A percentile compares a stretch with the other conserved stretches of the same genome.
Evolutionary conservation across 2,329 filamentous ascomycete genomes (phyloP).

Genomic region (Stromatinia cepivora): DNA sequence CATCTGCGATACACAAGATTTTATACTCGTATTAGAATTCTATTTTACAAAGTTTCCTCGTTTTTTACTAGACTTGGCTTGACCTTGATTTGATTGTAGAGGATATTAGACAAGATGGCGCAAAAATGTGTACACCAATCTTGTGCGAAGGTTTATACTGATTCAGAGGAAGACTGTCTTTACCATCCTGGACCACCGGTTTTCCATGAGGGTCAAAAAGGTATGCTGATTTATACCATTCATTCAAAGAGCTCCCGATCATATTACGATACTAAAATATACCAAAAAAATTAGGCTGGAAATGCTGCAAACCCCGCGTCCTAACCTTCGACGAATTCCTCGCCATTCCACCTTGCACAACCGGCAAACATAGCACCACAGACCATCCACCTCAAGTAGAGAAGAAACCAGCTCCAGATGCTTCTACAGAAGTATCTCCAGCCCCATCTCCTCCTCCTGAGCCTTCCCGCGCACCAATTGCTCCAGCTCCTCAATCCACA

Average conservation of each 20-base stretch:
- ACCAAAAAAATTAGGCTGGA: slow-evolving; percentile 70
- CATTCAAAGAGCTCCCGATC: background rate
- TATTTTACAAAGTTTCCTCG: background rate
- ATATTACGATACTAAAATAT: background rate
- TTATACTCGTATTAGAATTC: background rate
- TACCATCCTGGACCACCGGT: slow-evolving; percentile 93
- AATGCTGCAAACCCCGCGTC: slow-evolving; percentile 96
- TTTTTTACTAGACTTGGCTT: background rate
- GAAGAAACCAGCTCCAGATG: slow-evolving; percentile 51
- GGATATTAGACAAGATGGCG: slow-evolving; percentile 41
- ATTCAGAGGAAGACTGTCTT: slow-evolving; percentile 77
- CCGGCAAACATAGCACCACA: slow-evolving; percentile 86
- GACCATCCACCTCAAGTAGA: slow-evolving; percentile 66
- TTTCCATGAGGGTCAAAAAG: slow-evolving; percentile 98
- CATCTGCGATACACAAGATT: background rate
- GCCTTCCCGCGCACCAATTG: slow-evolving; percentile 41
- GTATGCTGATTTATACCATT: slow-evolving; percentile 51
- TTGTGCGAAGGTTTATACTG: slow-evolving; percentile 84
- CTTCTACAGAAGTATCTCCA: slow-evolving; percentile 31
- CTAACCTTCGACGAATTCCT: slow-evolving; percentile 99
- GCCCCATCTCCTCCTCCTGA: slow-evolving; percentile 42
- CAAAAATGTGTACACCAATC: slow-evolving; percentile 95
- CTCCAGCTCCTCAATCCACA: slow-evolving; percentile 47
- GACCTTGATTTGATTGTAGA: background rate
- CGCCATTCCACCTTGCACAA: slow-evolving; percentile 85